A percentile compares a stretch with the other conserved stretches of the same genome.
These are phyloP conservation scores for Micractinium sp. DNA, from an alignment of 139 green algal genomes.

Conservation along the genomic window DNA sequence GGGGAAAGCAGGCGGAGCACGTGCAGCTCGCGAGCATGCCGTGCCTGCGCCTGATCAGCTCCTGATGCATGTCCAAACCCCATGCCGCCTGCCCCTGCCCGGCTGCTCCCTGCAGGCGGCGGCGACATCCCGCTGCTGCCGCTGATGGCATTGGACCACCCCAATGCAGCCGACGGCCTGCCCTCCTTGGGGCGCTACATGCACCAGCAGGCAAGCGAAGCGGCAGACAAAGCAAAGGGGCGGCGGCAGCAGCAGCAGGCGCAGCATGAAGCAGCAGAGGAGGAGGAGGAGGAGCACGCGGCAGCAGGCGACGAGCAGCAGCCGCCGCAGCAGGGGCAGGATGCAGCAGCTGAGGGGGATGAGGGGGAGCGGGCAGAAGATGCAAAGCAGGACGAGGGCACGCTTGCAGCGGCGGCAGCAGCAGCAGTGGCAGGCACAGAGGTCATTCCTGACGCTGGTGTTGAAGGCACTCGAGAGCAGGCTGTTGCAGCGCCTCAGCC, in stretches of 20 bases:
- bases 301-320: neutral
- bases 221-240: neutral
- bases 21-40: neutral
- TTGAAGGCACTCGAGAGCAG: neutral
- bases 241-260: neutral
- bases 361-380: neutral
- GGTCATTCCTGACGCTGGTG: neutral
- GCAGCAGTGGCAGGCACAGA: neutral
- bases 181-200: conserved; percentile 18
- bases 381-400: neutral
- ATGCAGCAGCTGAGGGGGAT: neutral
- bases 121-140: conserved; percentile 50
- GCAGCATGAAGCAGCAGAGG: neutral
- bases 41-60: neutral
- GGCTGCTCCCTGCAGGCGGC: conserved; percentile 15
- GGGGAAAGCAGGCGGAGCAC: neutral
- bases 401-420: neutral
- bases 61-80: neutral
- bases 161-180: conserved; percentile 18
- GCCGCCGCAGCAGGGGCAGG: neutral
- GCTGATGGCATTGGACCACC: conserved; percentile 42
- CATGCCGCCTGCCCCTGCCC: neutral
- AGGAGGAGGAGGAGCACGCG: neutral
- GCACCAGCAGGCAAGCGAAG: neutral
- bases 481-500: neutral